phyloP scores from a whole-genome alignment of 495 filamentous ascomycete species.

The Pyrenula massariospora region DNA sequence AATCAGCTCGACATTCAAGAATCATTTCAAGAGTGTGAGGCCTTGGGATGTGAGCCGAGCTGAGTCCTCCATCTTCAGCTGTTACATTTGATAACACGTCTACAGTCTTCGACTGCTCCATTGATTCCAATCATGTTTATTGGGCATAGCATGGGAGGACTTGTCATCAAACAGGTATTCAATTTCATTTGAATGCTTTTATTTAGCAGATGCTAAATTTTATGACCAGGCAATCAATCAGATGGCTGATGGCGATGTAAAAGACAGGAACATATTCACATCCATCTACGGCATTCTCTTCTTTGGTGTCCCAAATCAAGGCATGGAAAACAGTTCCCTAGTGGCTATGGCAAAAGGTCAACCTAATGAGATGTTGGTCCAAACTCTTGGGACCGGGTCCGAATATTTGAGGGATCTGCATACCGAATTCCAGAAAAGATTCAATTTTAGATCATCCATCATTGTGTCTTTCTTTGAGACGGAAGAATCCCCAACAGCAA shows the following conservation, averaged over 20 bases:
- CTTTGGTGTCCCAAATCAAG: constrained; percentile 13
- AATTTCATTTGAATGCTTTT: constrained; percentile 2
- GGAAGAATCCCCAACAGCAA: constrained; percentile 7
- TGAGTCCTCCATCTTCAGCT: not conserved
- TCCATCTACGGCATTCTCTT: constrained; percentile 10
- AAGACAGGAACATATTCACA: constrained; percentile 2
- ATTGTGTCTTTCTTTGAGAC: constrained; percentile 12
- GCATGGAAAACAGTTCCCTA: constrained; percentile 12
- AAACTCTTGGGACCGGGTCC: constrained; percentile 4
- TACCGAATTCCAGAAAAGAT: constrained; percentile 5
- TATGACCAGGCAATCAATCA: not conserved
- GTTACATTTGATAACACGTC: not conserved
- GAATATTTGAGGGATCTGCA: constrained; percentile 4
- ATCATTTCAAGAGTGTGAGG: not conserved
- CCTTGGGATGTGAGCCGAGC: not conserved
- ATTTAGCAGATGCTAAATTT: not conserved
- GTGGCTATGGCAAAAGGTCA: constrained; percentile 8
- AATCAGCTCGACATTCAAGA: constrained; percentile 7
- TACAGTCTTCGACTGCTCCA: not conserved
- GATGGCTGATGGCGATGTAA: constrained; percentile 2
- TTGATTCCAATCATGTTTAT: constrained; percentile 7
- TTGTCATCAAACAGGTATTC: constrained; percentile 9
- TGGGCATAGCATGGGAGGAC: constrained; percentile 13
- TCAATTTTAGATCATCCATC: constrained; percentile 6
- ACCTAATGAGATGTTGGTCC: constrained; percentile 7